Conservation (phyloP, 495 filamentous ascomycete genomes). For the Clavariopsis aquatica region DNA sequence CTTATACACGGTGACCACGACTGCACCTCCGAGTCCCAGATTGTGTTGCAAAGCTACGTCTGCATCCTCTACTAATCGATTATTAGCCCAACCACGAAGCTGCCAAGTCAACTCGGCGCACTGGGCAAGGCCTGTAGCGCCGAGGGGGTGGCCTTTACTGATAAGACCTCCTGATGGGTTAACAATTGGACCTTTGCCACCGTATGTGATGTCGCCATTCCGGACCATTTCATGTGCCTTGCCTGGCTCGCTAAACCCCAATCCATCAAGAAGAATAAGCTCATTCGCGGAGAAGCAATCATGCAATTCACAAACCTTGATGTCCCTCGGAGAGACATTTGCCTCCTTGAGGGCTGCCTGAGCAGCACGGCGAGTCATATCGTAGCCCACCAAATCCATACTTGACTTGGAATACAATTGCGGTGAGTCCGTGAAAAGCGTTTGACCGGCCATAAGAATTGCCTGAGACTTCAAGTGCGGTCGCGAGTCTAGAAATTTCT, state of each 20-base stretch:
- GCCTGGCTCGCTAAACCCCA: conserved; percentile 74
- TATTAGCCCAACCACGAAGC: conserved; percentile 89
- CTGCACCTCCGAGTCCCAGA: conserved; percentile 84
- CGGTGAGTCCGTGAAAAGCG: conserved; percentile 74
- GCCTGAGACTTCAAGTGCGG: conserved; percentile 81
- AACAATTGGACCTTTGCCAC: conserved; percentile 72
- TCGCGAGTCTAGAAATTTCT: conserved; percentile 76
- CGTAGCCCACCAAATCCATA: conserved; percentile 85
- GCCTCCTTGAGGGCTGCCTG: conserved; percentile 71
- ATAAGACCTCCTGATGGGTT: conserved; percentile 93
- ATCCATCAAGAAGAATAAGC: conserved; percentile 79
- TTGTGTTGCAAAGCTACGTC: conserved; percentile 84
- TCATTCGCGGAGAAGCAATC: conserved; percentile 97
- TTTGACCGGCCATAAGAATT: conserved; percentile 81
- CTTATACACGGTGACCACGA: conserved; percentile 85
- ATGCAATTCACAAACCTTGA: conserved; percentile 87
- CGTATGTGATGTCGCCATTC: conserved; percentile 85
- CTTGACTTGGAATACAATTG: conserved; percentile 68
- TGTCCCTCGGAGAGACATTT: conserved; percentile 62
- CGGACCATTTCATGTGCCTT: conserved; percentile 92
- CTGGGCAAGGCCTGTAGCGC: conserved; percentile 88
- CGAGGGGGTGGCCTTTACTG: conserved; percentile 91
- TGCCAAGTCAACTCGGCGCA: conserved; percentile 96
- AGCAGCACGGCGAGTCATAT: conserved; percentile 74
- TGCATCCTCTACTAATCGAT: conserved; percentile 68